Evolutionary conservation across 164 flowering plant species (phyloP).

Genomic region (Vitis riparia): DNA sequence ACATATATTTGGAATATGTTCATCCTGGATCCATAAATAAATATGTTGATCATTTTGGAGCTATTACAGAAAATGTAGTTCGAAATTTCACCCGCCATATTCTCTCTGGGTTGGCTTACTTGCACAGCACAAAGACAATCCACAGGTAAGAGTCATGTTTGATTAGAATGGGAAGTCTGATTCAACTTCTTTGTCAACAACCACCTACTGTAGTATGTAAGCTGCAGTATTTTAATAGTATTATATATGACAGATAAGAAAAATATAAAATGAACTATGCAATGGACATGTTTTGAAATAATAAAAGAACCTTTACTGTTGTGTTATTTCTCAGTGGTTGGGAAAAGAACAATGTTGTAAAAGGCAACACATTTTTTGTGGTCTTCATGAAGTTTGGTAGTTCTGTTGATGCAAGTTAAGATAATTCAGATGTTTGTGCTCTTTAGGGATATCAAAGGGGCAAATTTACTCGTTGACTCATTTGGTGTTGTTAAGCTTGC

Average conservation of each 20-base stretch:
- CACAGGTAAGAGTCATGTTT: slow-evolving; percentile 56
- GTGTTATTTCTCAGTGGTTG: too few species aligned
- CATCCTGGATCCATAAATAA: slow-evolving; percentile 83
- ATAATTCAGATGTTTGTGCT: neutral
- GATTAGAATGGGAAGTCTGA: too few species aligned
- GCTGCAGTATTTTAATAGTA: too few species aligned
- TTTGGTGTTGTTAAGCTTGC: slow-evolving; percentile 88
- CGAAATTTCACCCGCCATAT: slow-evolving; percentile 91
- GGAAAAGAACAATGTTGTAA: too few species aligned
- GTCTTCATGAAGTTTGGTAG: too few species aligned
- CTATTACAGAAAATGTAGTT: slow-evolving; percentile 76
- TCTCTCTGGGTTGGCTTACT: slow-evolving; percentile 79
- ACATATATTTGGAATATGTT: slow-evolving; percentile 86
- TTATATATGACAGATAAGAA: too few species aligned
- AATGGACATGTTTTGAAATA: too few species aligned
- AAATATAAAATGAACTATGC: too few species aligned
- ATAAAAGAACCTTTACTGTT: too few species aligned
- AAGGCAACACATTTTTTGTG: too few species aligned
- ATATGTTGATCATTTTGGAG: slow-evolving; percentile 75
- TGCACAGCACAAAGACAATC: slow-evolving; percentile 78
- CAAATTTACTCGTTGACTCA: slow-evolving; percentile 85
- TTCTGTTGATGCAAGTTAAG: neutral
- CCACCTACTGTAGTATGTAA: neutral
- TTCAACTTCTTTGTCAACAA: neutral
- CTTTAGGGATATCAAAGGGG: slow-evolving; percentile 90